A percentile compares a stretch with the other conserved stretches of the same genome.
These are phyloP conservation scores for Trichoderma hamatum DNA, from an alignment of 2,329 filamentous ascomycete species.

Conservation along the genomic window DNA sequence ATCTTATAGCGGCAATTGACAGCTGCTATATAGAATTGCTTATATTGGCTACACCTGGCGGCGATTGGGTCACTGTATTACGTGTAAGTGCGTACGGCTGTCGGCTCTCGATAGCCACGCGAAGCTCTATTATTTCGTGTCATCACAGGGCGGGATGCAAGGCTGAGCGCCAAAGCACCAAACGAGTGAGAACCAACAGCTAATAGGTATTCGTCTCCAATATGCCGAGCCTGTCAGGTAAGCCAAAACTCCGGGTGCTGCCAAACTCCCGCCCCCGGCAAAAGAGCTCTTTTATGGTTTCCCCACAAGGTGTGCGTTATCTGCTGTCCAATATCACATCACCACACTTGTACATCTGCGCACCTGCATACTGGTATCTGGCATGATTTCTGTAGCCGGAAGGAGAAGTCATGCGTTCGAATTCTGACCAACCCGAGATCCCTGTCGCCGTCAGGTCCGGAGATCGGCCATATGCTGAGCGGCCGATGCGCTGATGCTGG, in stretches of 20 bases:
- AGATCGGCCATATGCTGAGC: slow-evolving; percentile 15
- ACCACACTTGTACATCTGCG: neutral
- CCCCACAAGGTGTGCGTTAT: neutral
- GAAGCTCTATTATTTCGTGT: slow-evolving; percentile 10
- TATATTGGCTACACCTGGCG: neutral
- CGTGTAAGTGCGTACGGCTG: neutral
- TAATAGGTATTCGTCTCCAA: too few species aligned
- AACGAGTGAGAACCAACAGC: neutral
- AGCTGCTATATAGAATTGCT: neutral
- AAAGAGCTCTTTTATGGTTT: neutral
- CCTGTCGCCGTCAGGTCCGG: slow-evolving; percentile 15
- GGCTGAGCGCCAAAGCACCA: neutral
- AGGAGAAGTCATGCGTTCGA: slow-evolving; percentile 16
- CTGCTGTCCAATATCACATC: neutral
- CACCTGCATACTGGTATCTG: slow-evolving; percentile 21
- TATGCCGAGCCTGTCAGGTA: neutral
- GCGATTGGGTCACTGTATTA: neutral
- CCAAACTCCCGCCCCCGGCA: slow-evolving; percentile 4
- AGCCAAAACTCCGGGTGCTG: slow-evolving; percentile 8
- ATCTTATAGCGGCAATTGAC: neutral
- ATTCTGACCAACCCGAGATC: neutral
- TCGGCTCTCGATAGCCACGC: neutral
- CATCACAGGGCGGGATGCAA: slow-evolving; percentile 1
- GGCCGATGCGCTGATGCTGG: slow-evolving; percentile 6
- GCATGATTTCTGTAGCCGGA: slow-evolving; percentile 21